Base-by-base conservation (phyloP, 768 basidiomycete species). In the Candolleomyces efflorescens region DNA sequence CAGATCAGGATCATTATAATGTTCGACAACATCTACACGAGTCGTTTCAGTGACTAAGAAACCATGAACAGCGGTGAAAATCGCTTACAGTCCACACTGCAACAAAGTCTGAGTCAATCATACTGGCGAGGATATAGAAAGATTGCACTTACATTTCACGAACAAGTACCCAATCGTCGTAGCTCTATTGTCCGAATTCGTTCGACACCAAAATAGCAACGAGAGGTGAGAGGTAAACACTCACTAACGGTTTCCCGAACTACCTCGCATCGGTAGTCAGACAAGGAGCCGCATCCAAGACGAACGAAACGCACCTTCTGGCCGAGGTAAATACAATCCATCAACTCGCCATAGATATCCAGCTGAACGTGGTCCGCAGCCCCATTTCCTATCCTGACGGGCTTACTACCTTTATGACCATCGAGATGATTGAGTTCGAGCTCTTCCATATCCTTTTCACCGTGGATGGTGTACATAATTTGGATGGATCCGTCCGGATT, bases 401-500 rank as follows among this genome's bases (percentile, higher is more conserved):
- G 92, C 60, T 82, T 87, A 5, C 89, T 91, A 5, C 87, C 89
- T 66, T 91, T 91, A 66, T 92, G 89, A 5, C 90, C 96, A 62
- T 94, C 92, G 4, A 98, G 78, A 69, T 98, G 96, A 15, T 71
- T 72, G 5, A 99, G 77, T 65, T 95, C 93, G 54, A 89, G 73
- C 70, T 95, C 92, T 61, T 90, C 86, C 5, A 98, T 73, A 49
- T 92, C 89, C 74, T 91, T 87, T 39, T 84, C 79, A 20, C 94
- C 94, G 56, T 96, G 93, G 55, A 97, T 98, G 27, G 92, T 96
- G 68, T 95, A 95, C 94, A 98, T 94, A 65, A 96, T 98, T 69
- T 98, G 94, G 22, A 98, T 71, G 44, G 91, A 92, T 1, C 94
- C 95, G 67, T 98, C 94, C 0, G 86, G 81, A 67, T 95, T 94